Base-by-base conservation (phyloP, 73 alveolate genomes). In the Paramecium caudatum region DNA sequence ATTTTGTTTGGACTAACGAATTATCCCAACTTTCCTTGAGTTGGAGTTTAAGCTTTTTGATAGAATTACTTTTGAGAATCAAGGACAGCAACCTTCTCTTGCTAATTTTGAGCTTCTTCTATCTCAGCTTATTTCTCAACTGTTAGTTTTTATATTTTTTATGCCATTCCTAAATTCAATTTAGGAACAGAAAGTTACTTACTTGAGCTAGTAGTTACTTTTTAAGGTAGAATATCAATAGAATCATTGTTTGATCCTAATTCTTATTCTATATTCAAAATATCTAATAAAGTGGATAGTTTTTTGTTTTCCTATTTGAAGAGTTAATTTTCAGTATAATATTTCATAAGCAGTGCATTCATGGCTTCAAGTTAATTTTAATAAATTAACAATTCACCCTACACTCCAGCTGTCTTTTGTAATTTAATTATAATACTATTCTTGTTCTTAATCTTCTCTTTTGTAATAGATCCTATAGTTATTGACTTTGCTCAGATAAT, bases 231-330 rank as follows among this genome's bases (percentile, higher is more conserved):
- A 23, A 19, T 3, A n/a, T 43, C 47, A 41, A 17, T 37, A 10
- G 21, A 19, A 7, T 43, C n/a, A n/a, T 39, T 2, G 88, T 23
- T 41, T 50, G 78, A 50, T 9, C 30, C 30, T 17, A 50, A 50
- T 50, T 50, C 30, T 25, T 50, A 25, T 50, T 50, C 78, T 50
- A 23, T 8, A 17, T 50, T 50, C 78, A 50, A 50, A 8, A 50
- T 8, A 50, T 50, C 78, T 39, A 50, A 50, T 8, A 50, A 50
- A 25, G 30, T 25, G 4, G 78, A 50, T 0, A 50, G 5, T 21
- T 50, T 50, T n/a, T 50, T 50, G n/a, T 50, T 50, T 21, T 50
- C 78, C 30, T 50, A 50, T 39, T 21, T 50, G 9, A 50, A 50
- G 7, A 50, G 10, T 19, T 50, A 25, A 50, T 50, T 50, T 8